These are phyloP conservation scores for Isoetes taiwanensis DNA, from an alignment of 75 land plant genomes.

Conservation along the genomic window DNA sequence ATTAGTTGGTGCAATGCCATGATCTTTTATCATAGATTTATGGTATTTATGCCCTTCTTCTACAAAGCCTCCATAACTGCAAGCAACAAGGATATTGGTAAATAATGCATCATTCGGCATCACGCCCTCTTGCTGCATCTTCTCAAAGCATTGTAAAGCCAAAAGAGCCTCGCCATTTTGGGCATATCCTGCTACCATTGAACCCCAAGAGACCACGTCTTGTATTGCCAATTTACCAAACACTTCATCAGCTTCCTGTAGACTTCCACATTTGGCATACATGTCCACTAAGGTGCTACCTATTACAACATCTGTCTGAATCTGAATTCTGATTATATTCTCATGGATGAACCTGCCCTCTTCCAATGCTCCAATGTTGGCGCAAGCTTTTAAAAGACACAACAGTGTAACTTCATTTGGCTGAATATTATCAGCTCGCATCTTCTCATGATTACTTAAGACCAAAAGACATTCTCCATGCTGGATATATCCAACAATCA, in stretches of 20 bases:
- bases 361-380: constrained; percentile 6
- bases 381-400: constrained; percentile 8
- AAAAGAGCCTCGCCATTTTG: constrained; percentile 13
- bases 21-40: constrained; percentile 17
- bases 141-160: constrained; percentile 8
- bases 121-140: constrained; percentile 22
- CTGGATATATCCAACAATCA: constrained; percentile 28
- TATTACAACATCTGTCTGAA: background rate
- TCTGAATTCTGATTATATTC: background rate
- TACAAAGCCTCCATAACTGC: constrained; percentile 29
- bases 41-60: constrained; percentile 19
- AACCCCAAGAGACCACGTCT: constrained; percentile 23
- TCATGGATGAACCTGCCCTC: constrained; percentile 9
- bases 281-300: constrained; percentile 14
- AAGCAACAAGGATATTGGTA: constrained; percentile 20
- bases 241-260: constrained; percentile 14
- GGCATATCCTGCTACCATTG: constrained; percentile 26
- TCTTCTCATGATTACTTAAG: constrained; percentile 14
- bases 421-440: too few species aligned
- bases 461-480: constrained; percentile 17
- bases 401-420: too few species aligned
- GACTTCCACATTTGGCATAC: constrained; percentile 29
- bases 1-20: constrained; percentile 17
- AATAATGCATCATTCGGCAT: constrained; percentile 22
- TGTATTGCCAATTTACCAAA: constrained; percentile 5